A percentile compares a stretch with the other conserved stretches of the same genome.
phyloP scores from a whole-genome alignment of 139 green algal species.

The Medakamo hakoo region DNA sequence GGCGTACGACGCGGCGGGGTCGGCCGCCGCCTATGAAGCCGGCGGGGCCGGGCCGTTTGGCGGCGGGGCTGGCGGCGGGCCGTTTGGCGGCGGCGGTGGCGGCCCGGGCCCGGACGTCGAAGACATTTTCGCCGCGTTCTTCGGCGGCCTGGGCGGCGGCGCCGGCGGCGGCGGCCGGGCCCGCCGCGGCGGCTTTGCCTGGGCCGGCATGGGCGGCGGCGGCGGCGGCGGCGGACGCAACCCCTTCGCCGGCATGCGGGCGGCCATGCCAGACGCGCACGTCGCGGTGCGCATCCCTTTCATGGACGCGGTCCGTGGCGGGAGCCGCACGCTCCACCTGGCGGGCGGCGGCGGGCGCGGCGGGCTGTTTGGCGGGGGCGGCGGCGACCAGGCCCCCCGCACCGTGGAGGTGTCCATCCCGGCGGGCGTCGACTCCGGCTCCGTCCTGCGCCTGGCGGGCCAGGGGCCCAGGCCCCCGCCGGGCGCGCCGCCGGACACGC shows the following conservation, averaged over 20 bases:
- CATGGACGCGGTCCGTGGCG: conserved; percentile 41
- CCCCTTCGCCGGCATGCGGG: conserved; percentile 1
- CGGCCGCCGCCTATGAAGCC: conserved; percentile 18
- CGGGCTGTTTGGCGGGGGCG: conserved; percentile 12
- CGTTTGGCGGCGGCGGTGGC: conserved; percentile 13
- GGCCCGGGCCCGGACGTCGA: conserved; percentile 21
- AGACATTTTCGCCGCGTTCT: conserved; percentile 25
- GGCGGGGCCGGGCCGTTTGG: conserved; percentile 2
- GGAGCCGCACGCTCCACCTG: conserved; percentile 7
- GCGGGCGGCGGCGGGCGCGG: too few relatives aligned
- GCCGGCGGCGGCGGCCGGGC: too few relatives aligned
- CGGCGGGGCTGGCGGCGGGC: conserved; percentile 6
- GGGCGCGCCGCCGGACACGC: not conserved
- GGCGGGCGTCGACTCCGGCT: conserved; percentile 32
- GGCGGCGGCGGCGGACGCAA: conserved; percentile 5
- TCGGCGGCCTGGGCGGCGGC: conserved; percentile 14
- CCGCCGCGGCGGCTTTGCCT: conserved; percentile 11
- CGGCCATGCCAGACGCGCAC: conserved; percentile 8
- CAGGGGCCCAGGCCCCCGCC: conserved; percentile 4
- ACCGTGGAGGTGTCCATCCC: conserved; percentile 38
- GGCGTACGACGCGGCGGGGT: conserved; percentile 49
- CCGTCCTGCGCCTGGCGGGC: conserved; percentile 22
- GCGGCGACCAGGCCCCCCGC: conserved; percentile 9
- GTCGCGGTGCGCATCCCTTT: conserved; percentile 18
- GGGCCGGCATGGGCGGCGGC: not conserved